A percentile compares a stretch with the other conserved stretches of the same genome.
These are phyloP conservation scores for Rhodamnia rubescens DNA, from an alignment of 345 rosid genomes.

Conservation along the genomic window DNA sequence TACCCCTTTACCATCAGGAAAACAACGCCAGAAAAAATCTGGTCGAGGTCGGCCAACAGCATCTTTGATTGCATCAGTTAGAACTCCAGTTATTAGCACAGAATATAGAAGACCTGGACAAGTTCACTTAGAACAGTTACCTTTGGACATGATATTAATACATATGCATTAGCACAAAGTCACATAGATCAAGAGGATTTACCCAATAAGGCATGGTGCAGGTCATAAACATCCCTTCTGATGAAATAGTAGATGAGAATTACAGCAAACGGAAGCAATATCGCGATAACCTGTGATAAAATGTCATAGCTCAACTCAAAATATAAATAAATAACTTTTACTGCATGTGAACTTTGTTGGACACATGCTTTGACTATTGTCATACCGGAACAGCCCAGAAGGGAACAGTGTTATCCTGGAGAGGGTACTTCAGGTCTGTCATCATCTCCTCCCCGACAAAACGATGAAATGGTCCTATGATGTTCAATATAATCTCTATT, in stretches of 20 bases:
- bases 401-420: slow-evolving; percentile 65
- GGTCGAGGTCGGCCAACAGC: slow-evolving; percentile 96
- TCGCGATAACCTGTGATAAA: slow-evolving; percentile 48
- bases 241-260: slow-evolving; percentile 53
- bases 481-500: slow-evolving; percentile 45
- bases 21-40: slow-evolving; percentile 96
- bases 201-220: slow-evolving; percentile 88
- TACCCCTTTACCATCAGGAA: slow-evolving; percentile 85
- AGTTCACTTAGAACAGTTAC: background rate
- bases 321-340: background rate
- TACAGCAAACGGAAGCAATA: slow-evolving; percentile 53
- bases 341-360: background rate
- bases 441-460: slow-evolving; percentile 83
- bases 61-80: slow-evolving; percentile 89
- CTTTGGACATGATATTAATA: background rate
- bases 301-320: background rate
- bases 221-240: slow-evolving; percentile 73
- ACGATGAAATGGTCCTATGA: slow-evolving; percentile 84
- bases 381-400: slow-evolving; percentile 87
- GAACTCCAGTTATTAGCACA: slow-evolving; percentile 61
- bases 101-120: slow-evolving; percentile 69
- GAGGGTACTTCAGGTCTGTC: slow-evolving; percentile 67
- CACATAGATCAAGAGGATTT: slow-evolving; percentile 6
- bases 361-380: background rate
- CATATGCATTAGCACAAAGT: background rate